phyloP scores from a whole-genome alignment of 345 rosid species.

The Melaleuca quinquenervia region DNA sequence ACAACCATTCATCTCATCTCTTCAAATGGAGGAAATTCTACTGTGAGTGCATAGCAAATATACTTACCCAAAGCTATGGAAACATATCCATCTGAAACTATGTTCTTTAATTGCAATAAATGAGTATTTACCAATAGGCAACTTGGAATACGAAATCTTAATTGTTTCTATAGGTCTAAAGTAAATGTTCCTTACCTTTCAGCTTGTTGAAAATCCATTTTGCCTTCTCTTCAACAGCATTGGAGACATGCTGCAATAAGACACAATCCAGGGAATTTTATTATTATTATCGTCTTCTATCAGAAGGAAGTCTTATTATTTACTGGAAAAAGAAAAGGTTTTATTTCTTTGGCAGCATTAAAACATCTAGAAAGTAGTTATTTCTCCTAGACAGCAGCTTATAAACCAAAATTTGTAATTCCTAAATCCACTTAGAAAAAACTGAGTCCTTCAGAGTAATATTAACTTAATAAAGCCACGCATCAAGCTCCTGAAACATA shows the following conservation, averaged over 20 bases:
- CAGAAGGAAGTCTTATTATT: background rate
- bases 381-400: background rate
- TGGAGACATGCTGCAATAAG: conserved; percentile 62
- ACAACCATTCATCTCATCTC: background rate
- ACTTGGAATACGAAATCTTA: background rate
- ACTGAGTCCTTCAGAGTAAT: background rate
- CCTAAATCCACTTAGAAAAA: background rate
- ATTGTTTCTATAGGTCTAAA: background rate
- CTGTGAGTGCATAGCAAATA: background rate
- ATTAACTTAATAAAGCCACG: background rate
- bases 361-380: background rate
- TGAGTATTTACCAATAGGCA: background rate
- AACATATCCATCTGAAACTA: background rate
- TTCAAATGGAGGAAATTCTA: background rate
- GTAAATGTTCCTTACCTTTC: conserved; percentile 40
- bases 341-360: background rate
- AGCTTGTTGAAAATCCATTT: conserved; percentile 96
- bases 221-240: conserved; percentile 91
- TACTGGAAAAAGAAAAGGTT: background rate
- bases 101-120: background rate
- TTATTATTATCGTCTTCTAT: background rate
- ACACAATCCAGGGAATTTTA: background rate
- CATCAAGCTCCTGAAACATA: background rate
- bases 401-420: background rate
- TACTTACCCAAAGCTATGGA: background rate